Percentiles rank a stretch among this genome's conserved stretches.
Evolutionary conservation across 2,329 filamentous ascomycete genomes (phyloP).

Genomic region (Venturia pyrina): DNA sequence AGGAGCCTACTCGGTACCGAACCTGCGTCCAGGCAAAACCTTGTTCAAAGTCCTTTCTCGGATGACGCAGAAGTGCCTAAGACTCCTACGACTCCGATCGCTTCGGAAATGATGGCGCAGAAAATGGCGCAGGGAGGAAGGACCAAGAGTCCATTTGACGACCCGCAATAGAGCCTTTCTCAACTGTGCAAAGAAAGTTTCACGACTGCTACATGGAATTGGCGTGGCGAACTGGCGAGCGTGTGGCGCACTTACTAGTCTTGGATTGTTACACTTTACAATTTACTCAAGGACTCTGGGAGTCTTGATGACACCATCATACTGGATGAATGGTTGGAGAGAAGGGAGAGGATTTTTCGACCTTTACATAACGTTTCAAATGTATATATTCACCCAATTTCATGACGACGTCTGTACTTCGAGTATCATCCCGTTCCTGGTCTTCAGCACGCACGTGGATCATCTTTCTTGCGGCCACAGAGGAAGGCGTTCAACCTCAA

Average conservation of each 20-base stretch:
- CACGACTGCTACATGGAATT: background rate
- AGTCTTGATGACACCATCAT: background rate
- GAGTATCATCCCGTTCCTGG: background rate
- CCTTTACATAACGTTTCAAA: background rate
- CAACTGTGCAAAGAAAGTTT: background rate
- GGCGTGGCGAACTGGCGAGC: background rate
- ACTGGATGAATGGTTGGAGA: background rate
- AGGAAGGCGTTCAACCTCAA: too few species aligned
- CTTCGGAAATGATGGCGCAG: conserved; percentile 8
- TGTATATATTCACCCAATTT: background rate
- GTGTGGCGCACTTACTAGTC: background rate
- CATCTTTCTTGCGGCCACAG: too few species aligned
- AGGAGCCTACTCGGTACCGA: conserved; percentile 17
- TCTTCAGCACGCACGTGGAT: too few species aligned
- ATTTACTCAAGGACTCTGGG: background rate
- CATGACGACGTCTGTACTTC: background rate
- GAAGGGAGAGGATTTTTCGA: background rate
- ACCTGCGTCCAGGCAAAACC: conserved; percentile 15
- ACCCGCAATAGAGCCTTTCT: background rate
- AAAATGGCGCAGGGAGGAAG: background rate
- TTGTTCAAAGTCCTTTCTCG: conserved; percentile 23
- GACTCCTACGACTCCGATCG: conserved; percentile 18
- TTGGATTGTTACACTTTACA: background rate
- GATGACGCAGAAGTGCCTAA: conserved; percentile 16
- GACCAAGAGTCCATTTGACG: conserved; percentile 11